A percentile compares a stretch with the other conserved stretches of the same genome.
phyloP scores from a whole-genome alignment of 306 rosid species.

The Castanea sativa region DNA sequence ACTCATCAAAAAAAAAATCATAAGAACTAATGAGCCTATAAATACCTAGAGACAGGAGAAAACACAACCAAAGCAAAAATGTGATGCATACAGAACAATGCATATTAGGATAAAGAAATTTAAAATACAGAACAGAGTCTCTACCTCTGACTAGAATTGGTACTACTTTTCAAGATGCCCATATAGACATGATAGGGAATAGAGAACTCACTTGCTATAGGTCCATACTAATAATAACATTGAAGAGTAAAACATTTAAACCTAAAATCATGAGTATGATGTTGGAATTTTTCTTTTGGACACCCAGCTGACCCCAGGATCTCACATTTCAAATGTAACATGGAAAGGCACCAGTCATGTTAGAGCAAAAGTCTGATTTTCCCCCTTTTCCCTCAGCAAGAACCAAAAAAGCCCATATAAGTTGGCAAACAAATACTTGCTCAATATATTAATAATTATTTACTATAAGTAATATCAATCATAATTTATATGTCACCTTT shows the following conservation, averaged over 20 bases:
- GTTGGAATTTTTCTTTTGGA: neutral
- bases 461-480: neutral
- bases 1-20: neutral
- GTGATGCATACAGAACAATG: neutral
- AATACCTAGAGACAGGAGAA: neutral
- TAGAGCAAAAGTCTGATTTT: neutral
- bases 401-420: neutral
- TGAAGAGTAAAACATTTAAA: neutral
- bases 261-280: neutral
- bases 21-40: neutral
- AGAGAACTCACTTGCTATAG: too few species aligned
- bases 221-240: neutral
- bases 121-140: neutral
- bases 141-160: too few species aligned
- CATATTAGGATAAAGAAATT: neutral
- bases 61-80: neutral
- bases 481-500: constrained; percentile 59
- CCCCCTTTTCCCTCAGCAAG: neutral
- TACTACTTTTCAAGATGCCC: too few species aligned
- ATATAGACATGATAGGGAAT: too few species aligned
- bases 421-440: neutral
- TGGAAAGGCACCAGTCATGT: neutral
- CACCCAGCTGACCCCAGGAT: neutral
- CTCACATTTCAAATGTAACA: neutral
- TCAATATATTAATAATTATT: neutral